phyloP scores from a whole-genome alignment of 2,329 filamentous ascomycete species.

The Trematosphaeria pertusa region DNA sequence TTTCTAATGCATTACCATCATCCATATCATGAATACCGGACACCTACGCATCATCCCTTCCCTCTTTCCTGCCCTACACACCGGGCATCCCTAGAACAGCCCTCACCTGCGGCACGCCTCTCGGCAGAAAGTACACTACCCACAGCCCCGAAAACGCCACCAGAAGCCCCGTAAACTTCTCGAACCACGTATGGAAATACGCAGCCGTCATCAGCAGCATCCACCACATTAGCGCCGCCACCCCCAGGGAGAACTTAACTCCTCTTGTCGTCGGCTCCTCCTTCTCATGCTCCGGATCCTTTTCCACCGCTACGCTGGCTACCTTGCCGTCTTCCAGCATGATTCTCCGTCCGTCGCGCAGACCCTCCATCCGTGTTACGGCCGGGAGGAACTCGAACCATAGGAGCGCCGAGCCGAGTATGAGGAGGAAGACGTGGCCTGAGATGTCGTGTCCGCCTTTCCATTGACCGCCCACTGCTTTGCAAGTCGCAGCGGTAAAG shows the following conservation, averaged over 20 bases:
- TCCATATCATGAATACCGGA: too few species aligned
- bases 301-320: slow-evolving; percentile 51
- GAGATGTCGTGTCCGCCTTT: slow-evolving; percentile 95
- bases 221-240: slow-evolving; percentile 81
- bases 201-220: slow-evolving; percentile 99
- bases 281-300: slow-evolving; percentile 49
- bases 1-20: too few species aligned
- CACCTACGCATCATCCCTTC: neutral
- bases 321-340: slow-evolving; percentile 71
- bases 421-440: slow-evolving; percentile 92
- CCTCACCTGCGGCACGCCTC: slow-evolving; percentile 52
- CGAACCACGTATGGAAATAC: slow-evolving; percentile 98
- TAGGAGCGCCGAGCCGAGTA: slow-evolving; percentile 81
- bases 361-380: slow-evolving; percentile 57
- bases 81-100: slow-evolving; percentile 57
- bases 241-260: slow-evolving; percentile 61
- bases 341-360: slow-evolving; percentile 69
- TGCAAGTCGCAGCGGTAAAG: slow-evolving; percentile 81
- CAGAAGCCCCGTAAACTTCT: slow-evolving; percentile 72
- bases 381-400: slow-evolving; percentile 77
- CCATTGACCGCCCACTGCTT: slow-evolving; percentile 82
- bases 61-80: slow-evolving; percentile 27
- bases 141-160: slow-evolving; percentile 56
- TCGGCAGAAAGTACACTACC: slow-evolving; percentile 56
- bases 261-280: slow-evolving; percentile 54